Evolutionary conservation across 2,329 filamentous ascomycete species (phyloP).

Genomic region (Beauveria bassiana): DNA sequence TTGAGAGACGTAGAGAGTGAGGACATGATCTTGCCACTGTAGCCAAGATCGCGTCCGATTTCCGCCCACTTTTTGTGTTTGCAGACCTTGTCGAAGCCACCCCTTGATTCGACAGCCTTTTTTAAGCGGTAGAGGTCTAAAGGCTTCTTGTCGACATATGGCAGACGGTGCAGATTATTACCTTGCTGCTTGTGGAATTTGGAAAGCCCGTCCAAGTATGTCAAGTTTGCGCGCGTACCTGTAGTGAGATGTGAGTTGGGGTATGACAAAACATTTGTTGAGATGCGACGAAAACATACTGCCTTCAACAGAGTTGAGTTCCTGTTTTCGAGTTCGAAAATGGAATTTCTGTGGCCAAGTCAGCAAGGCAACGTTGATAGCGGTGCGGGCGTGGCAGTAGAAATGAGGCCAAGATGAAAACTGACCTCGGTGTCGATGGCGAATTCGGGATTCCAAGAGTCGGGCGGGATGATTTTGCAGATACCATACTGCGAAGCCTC

Average conservation of each 20-base stretch:
- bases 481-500: constrained; percentile 86
- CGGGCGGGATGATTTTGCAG: constrained; percentile 91
- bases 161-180: constrained; percentile 85
- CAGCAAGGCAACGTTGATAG: not conserved
- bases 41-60: constrained; percentile 90
- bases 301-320: constrained; percentile 96
- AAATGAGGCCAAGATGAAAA: not conserved
- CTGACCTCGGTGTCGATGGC: constrained; percentile 91
- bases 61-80: constrained; percentile 99
- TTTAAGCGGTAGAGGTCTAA: constrained; percentile 93
- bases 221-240: constrained; percentile 92
- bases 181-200: constrained; percentile 98
- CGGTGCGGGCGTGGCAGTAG: not conserved
- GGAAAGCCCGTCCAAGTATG: constrained; percentile 87
- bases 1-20: constrained; percentile 95
- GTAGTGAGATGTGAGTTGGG: constrained; percentile 13
- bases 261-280: not conserved
- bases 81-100: constrained; percentile 94
- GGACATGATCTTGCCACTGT: constrained; percentile 99
- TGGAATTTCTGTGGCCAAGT: constrained; percentile 68
- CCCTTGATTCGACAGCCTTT: constrained; percentile 89
- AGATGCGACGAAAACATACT: constrained; percentile 49
- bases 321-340: constrained; percentile 91
- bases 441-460: constrained; percentile 89
- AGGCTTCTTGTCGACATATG: constrained; percentile 95